Evolutionary conservation across 441 rosid species (phyloP).

Genomic region (Hura crepitans): DNA sequence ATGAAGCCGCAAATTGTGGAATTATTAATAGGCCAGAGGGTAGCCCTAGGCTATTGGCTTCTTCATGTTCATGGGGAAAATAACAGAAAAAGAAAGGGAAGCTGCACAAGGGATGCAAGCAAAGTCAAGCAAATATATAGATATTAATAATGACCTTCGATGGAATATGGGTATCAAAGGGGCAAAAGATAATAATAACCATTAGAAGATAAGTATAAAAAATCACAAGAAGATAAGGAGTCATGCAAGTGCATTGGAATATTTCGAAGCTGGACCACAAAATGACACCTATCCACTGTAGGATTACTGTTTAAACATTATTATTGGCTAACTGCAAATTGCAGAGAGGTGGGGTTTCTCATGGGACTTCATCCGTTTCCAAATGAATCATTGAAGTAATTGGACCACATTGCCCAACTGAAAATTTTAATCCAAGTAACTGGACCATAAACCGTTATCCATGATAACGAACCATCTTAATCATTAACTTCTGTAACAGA

Average conservation of each 20-base stretch:
- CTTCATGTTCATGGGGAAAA: too few relatives aligned
- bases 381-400: constrained; percentile 3
- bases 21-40: neutral
- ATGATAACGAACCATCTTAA: neutral
- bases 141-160: too few relatives aligned
- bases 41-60: neutral
- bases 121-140: neutral
- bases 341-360: neutral
- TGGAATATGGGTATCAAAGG: neutral
- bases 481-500: constrained; percentile 4
- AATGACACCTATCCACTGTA: neutral
- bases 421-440: neutral
- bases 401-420: constrained; percentile 19
- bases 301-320: neutral
- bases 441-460: constrained; percentile 9
- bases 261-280: constrained; percentile 24
- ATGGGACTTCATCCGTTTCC: constrained; percentile 8
- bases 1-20: constrained; percentile 12
- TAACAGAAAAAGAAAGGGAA: neutral
- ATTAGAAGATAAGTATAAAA: neutral
- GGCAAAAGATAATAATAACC: neutral
- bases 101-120: constrained; percentile 17
- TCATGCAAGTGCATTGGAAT: neutral
- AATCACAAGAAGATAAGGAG: neutral
- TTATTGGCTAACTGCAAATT: neutral